Conservation (phyloP, 1,284 basidiomycete genomes). For the Mrakiaceae sp. region DNA sequence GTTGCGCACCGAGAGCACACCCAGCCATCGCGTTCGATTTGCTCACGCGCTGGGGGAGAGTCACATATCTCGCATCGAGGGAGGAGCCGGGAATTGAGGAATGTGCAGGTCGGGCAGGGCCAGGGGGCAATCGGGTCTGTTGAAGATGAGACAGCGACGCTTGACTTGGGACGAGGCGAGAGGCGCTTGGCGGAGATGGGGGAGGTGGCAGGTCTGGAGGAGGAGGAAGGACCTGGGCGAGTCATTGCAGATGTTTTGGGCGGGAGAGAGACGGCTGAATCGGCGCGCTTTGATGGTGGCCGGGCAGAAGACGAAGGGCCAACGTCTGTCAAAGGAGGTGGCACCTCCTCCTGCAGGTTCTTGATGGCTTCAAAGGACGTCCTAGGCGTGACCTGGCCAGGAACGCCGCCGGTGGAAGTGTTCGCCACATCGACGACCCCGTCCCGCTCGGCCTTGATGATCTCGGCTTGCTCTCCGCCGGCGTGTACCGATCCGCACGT, state of each 20-base stretch:
- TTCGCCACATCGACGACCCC: conserved; percentile 4
- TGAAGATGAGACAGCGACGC: background rate
- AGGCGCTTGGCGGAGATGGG: background rate
- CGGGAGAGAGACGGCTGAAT: background rate
- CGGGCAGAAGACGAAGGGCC: background rate
- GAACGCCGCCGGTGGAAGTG: too few relatives aligned
- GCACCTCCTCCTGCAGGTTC: background rate
- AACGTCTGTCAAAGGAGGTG: too few relatives aligned
- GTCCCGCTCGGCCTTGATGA: conserved; percentile 1
- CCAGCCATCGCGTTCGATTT: conserved; percentile 42
- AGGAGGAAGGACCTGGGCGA: background rate
- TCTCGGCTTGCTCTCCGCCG: background rate
- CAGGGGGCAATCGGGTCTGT: conserved; percentile 33
- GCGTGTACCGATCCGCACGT: conserved; percentile 2
- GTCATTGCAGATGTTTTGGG: background rate
- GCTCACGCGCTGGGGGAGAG: conserved; percentile 38
- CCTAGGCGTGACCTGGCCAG: too few relatives aligned
- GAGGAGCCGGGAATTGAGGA: conserved; percentile 45
- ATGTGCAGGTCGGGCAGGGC: conserved; percentile 60
- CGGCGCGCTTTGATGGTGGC: background rate
- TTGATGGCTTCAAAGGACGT: background rate
- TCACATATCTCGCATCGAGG: conserved; percentile 55
- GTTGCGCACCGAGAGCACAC: conserved; percentile 56
- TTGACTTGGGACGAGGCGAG: background rate
- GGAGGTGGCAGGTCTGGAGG: background rate